Percentiles rank a stretch among this genome's conserved stretches.
phyloP scores from a whole-genome alignment of 352 stramenopile genomes.

The Phytophthora ohioensis region DNA sequence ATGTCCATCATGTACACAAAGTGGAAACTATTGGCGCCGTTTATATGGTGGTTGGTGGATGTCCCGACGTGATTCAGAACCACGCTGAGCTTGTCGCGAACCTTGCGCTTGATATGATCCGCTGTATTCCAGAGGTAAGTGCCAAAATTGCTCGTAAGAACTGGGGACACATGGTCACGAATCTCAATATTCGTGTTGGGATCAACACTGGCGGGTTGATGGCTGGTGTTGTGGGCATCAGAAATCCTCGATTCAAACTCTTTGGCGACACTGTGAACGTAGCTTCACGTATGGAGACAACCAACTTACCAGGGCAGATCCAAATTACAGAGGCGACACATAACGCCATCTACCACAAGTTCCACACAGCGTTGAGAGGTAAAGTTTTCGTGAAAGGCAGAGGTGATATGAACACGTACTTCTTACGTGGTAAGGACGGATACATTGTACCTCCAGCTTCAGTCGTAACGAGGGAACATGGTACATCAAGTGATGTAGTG shows the following conservation, averaged over 20 bases:
- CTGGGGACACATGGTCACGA: constrained; percentile 71
- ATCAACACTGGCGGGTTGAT: constrained; percentile 89
- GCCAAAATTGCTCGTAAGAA: constrained; percentile 75
- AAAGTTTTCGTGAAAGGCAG: constrained; percentile 87
- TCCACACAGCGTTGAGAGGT: constrained; percentile 71
- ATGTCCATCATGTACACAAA: constrained; percentile 91
- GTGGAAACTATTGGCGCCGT: constrained; percentile 92
- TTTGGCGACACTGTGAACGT: constrained; percentile 91
- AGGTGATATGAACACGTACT: constrained; percentile 89
- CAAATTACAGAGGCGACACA: constrained; percentile 82
- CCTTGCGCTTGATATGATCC: constrained; percentile 82
- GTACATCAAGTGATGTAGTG: constrained; percentile 10
- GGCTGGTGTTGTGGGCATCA: constrained; percentile 86
- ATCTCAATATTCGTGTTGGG: constrained; percentile 87
- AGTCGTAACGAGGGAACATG: constrained; percentile 3
- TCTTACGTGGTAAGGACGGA: constrained; percentile 66
- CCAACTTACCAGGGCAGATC: constrained; percentile 81
- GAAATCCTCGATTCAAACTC: constrained; percentile 88
- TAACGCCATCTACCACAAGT: constrained; percentile 72
- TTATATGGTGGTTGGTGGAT: constrained; percentile 91
- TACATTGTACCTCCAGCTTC: constrained; percentile 66
- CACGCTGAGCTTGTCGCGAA: constrained; percentile 87
- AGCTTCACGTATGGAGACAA: constrained; percentile 87
- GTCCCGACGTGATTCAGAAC: constrained; percentile 69
- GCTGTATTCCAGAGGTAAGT: constrained; percentile 81